Evolutionary conservation across 352 stramenopile species (phyloP), one percentile per base, ranked within the genome.

Genomic region (Globisporangium megalacanthum): DNA sequence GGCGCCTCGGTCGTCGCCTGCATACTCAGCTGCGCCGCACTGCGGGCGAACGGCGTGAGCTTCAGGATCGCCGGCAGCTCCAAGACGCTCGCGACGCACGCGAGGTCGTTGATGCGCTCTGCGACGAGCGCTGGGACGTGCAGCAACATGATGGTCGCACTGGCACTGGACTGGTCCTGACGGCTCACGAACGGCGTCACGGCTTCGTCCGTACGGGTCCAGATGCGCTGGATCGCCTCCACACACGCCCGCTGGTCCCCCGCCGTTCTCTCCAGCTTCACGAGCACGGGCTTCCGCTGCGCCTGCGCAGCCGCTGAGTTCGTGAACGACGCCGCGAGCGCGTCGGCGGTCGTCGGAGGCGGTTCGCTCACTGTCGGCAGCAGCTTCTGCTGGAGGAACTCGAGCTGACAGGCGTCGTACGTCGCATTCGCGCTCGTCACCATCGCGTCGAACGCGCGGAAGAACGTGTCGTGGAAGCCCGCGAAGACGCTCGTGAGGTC

Each of bases 181-280:
- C 71, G 61, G 6, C 71, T 88, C 15, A 89, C 65, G 39, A 89
- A 88, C n/a, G 79, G 79, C 19, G 77, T 89, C 54, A 85, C 68
- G 22, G 56, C 70, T 53, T 86, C 73, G 47, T 73, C 62, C 1
- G 65, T 61, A 0, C 54, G 39, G 1, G 68, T 71, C 75, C 75
- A 89, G 45, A 85, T 69, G 10, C 52, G 6, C 17, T 74, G 71
- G 37, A 90, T 69, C 25, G 63, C 31, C n/a, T 57, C 33, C 20
- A 90, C 39, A 60, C 79, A 90, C 51, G 50, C 45, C 87, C 75
- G 1, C 44, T 58, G 35, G 35, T 49, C 31, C 17, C 3, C 9
- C 10, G 2, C 8, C 25, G 7, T 4, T 2, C 48, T 72, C 56
- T 13, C 9, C 11, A 89, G 63, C 49, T 80, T 79, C 35, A 89